Evolutionary conservation across 2,329 filamentous ascomycete species (phyloP).

Genomic region (Fusarium multiceps): DNA sequence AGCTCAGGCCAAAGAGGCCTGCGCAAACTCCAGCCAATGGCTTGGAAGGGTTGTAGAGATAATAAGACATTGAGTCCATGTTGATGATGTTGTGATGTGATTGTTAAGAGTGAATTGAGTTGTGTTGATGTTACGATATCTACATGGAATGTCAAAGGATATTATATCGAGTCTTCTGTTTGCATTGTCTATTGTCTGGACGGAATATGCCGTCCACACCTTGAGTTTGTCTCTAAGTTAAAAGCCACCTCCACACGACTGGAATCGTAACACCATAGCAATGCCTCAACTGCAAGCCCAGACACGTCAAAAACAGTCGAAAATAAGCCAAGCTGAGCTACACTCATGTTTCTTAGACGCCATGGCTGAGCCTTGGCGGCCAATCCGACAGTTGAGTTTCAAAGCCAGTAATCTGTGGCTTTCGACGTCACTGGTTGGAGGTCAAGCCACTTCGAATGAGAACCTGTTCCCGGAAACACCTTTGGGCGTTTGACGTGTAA

Average conservation of each 20-base stretch:
- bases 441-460: background rate
- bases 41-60: conserved; percentile 34
- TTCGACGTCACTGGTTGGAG: background rate
- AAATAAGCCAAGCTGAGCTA: conserved; percentile 5
- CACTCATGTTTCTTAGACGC: background rate
- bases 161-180: conserved; percentile 1
- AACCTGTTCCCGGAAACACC: background rate
- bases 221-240: background rate
- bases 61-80: conserved; percentile 31
- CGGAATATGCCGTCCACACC: background rate
- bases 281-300: background rate
- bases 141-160: background rate
- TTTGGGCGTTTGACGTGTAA: conserved; percentile 9
- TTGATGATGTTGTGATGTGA: fast-evolving
- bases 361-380: background rate
- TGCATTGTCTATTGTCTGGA: background rate
- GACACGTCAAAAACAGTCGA: background rate
- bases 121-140: background rate
- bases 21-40: conserved; percentile 34
- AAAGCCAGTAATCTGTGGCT: conserved; percentile 21
- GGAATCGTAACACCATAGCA: conserved; percentile 6
- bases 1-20: conserved; percentile 32
- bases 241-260: conserved; percentile 6
- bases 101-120: background rate
- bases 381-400: background rate